Percentiles rank a stretch among this genome's conserved stretches.
These are phyloP conservation scores for Diaporthe eres DNA, from an alignment of 2,329 filamentous ascomycete genomes.

Conservation along the genomic window DNA sequence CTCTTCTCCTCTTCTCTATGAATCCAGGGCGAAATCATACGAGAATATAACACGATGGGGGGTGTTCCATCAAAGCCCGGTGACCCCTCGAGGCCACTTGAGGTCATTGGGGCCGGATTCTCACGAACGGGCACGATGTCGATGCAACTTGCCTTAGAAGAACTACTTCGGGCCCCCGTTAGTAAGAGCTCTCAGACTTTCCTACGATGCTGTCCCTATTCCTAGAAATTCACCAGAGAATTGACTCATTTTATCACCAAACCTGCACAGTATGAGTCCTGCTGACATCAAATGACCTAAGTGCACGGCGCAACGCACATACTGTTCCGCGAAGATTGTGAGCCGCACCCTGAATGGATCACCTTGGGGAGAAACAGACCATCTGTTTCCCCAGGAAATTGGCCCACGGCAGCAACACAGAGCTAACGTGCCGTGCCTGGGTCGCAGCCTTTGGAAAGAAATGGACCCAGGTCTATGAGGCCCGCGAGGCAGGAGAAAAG, in stretches of 20 bases:
- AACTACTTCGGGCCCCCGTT: constrained; percentile 3
- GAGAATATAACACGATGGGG: background rate
- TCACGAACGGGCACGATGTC: constrained; percentile 1
- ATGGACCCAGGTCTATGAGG: constrained; percentile 21
- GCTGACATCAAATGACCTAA: background rate
- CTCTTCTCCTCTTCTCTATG: background rate
- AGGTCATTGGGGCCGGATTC: constrained; percentile 26
- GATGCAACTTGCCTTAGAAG: constrained; percentile 17
- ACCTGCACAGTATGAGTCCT: background rate
- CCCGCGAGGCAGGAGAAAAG: constrained; percentile 7
- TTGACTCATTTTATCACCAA: background rate
- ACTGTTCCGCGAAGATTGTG: constrained; percentile 13
- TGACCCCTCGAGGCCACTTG: constrained; percentile 16
- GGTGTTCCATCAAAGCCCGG: constrained; percentile 4
- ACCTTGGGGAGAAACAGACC: too few relatives aligned
- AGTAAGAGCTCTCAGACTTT: background rate
- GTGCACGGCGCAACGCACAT: constrained; percentile 30
- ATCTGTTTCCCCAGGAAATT: background rate
- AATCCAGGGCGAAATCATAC: too few relatives aligned
- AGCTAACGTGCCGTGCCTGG: background rate
- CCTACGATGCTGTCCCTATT: background rate
- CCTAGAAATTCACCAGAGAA: too few relatives aligned
- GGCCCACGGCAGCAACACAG: background rate
- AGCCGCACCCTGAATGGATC: background rate
- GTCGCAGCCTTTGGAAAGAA: background rate